These are phyloP conservation scores for Pulveroboletus frians DNA, from an alignment of 768 basidiomycete species.

Conservation along the genomic window DNA sequence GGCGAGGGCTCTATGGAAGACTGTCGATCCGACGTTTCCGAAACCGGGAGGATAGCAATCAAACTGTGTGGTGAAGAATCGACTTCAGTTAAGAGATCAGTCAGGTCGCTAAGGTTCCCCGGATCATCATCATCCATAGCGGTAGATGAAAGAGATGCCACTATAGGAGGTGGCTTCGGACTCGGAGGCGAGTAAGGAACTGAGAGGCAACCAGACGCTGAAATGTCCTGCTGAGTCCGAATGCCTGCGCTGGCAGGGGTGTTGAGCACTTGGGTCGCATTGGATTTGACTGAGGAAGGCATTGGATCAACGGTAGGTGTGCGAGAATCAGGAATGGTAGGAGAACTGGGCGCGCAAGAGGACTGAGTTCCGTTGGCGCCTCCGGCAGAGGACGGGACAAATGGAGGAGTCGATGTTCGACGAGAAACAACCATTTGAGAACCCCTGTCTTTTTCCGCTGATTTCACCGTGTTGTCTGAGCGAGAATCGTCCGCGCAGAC, in stretches of 20 bases:
- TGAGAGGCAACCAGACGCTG: no score
- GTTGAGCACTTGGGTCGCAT: not conserved
- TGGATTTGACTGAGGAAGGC: not conserved
- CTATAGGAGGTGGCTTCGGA: not conserved
- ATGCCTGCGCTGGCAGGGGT: not conserved
- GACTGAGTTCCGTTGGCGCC: not conserved
- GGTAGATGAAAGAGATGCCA: not conserved
- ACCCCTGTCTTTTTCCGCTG: not conserved
- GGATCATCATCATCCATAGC: conserved; percentile 16
- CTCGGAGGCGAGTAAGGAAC: not conserved
- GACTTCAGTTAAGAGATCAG: conserved; percentile 26
- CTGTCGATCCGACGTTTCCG: not conserved
- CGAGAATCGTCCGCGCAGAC: not conserved
- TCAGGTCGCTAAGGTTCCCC: conserved; percentile 24
- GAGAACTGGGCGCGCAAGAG: not conserved
- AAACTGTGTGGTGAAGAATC: conserved; percentile 11
- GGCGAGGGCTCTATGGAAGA: not conserved
- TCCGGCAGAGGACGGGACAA: not conserved
- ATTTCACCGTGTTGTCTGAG: not conserved
- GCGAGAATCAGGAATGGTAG: not conserved
- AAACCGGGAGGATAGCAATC: not conserved
- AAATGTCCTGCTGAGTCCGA: not conserved
- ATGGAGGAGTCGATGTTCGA: not conserved
- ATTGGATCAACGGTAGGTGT: not conserved
- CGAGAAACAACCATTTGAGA: not conserved